Percentiles rank a stretch among this genome's conserved stretches.
Evolutionary conservation across 2,329 filamentous ascomycete genomes (phyloP).

Genomic region (Furcasterigmium sp.): DNA sequence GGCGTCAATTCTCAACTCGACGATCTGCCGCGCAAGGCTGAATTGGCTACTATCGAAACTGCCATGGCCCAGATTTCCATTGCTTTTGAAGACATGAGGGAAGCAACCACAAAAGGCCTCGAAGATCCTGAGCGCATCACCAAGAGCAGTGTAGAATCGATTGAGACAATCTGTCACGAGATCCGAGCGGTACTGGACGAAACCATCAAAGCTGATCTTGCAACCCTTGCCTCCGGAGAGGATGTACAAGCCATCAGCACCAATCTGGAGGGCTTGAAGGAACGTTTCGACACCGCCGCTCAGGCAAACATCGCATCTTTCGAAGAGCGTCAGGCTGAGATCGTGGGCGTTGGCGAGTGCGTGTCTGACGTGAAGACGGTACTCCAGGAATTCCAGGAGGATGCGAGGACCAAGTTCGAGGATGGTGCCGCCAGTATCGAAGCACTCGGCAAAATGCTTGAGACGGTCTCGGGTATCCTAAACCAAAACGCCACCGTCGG

Average conservation of each 20-base stretch:
- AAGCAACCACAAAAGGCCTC: slow-evolving; percentile 44
- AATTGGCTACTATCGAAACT: slow-evolving; percentile 70
- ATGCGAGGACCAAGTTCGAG: slow-evolving; percentile 71
- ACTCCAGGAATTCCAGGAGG: slow-evolving; percentile 71
- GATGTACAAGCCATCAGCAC: slow-evolving; percentile 67
- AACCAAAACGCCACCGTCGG: slow-evolving; percentile 50
- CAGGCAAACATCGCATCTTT: slow-evolving; percentile 73
- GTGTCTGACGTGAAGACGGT: slow-evolving; percentile 74
- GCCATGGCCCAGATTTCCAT: slow-evolving; percentile 73
- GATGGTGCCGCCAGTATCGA: slow-evolving; percentile 70
- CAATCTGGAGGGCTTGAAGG: slow-evolving; percentile 61
- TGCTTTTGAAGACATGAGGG: slow-evolving; percentile 69
- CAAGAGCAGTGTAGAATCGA: slow-evolving; percentile 76
- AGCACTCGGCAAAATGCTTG: slow-evolving; percentile 64
- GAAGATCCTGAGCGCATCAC: slow-evolving; percentile 62
- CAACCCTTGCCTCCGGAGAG: slow-evolving; percentile 67
- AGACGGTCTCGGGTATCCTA: slow-evolving; percentile 59
- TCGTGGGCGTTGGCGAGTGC: slow-evolving; percentile 69
- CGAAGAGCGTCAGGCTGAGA: slow-evolving; percentile 80
- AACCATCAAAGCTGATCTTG: slow-evolving; percentile 65
- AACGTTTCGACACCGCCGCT: slow-evolving; percentile 55
- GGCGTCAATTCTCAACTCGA: slow-evolving; percentile 64
- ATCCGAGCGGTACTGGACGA: slow-evolving; percentile 75
- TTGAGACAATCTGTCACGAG: slow-evolving; percentile 78
- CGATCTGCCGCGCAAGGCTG: slow-evolving; percentile 68